Evolutionary conservation across 495 filamentous ascomycete genomes (phyloP).

Genomic region (Neurospora sp.): DNA sequence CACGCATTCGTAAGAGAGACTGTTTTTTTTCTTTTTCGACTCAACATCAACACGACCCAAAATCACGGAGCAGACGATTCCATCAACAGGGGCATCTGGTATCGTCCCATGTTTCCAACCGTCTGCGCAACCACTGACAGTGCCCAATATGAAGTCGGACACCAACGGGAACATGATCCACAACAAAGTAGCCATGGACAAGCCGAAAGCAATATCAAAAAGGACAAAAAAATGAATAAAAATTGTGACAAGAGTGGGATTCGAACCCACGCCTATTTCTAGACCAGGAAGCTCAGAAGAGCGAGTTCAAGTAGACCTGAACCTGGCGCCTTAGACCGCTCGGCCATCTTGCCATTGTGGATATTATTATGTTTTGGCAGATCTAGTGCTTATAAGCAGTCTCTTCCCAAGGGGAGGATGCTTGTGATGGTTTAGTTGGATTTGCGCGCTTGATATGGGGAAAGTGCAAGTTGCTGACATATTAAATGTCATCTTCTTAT

Average conservation of each 20-base stretch:
- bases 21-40: not conserved
- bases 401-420: not conserved
- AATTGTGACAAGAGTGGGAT: constrained; percentile 9
- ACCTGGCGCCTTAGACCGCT: not conserved
- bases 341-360: not conserved
- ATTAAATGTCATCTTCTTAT: not conserved
- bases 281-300: not conserved
- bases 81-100: not conserved
- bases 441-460: not conserved
- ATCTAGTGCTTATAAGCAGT: not conserved
- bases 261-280: constrained; percentile 9
- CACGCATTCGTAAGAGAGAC: not conserved
- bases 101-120: not conserved
- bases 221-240: not conserved
- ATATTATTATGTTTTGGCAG: not conserved
- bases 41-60: not conserved
- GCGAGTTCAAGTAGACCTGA: not conserved
- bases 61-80: not conserved
- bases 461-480: not conserved
- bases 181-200: not conserved
- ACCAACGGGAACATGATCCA: not conserved
- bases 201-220: not conserved
- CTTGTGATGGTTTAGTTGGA: not conserved
- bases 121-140: not conserved
- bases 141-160: not conserved